Base-by-base conservation (phyloP, 2,329 filamentous ascomycete species). In the Claviceps digitariae region DNA sequence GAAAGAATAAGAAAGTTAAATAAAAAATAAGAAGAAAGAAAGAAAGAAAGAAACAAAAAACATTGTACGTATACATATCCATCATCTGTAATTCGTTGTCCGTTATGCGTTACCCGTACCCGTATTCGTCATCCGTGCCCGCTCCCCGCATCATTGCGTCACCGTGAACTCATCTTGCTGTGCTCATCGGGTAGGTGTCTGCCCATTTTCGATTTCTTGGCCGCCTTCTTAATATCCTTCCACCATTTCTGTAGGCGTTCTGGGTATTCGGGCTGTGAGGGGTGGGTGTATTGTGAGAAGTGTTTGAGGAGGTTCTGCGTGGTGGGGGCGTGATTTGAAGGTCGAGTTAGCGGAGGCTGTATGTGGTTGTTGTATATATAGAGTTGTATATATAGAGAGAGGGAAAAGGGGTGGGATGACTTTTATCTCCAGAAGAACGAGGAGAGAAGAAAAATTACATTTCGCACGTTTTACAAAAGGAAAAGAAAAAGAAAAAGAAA, bases 101-200 rank as follows among this genome's bases (percentile, higher is more conserved):
- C 27, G 25, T 9, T 17, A 25, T 45, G 5, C 25, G 44, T 45
- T 7, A 20, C n/a, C 23, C 23, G 17, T 27, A 20, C 21, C 10
- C 40, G n/a, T 41, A 41, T 41, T n/a, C n/a, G 40, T 21, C 2
- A 10, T 21, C 40, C 40, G 40, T 21, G 7, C 4, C 15, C 9
- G 15, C 1, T 3, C 9, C 9, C 40, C 8, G 31, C 3, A 34
- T 12, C 8, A 34, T 34, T 29, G 13, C 45, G 5, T 48, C 46
- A 48, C 31, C 46, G 46, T 17, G 65, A 60, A 34, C 60, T 60
- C 67, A 70, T 69, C 54, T 60, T 63, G 25, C 41, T 56, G 45
- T 64, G 66, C 3, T 68, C 66, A 8, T 64, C 58, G 1, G 67
- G 67, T 2, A 70, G 54, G 54, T 69, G 60, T 40, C 67, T 62